A percentile compares a stretch with the other conserved stretches of the same genome.
Conservation (phyloP, 2,329 filamentous ascomycete genomes). For the Aspergillus brunneoviolaceus region DNA sequence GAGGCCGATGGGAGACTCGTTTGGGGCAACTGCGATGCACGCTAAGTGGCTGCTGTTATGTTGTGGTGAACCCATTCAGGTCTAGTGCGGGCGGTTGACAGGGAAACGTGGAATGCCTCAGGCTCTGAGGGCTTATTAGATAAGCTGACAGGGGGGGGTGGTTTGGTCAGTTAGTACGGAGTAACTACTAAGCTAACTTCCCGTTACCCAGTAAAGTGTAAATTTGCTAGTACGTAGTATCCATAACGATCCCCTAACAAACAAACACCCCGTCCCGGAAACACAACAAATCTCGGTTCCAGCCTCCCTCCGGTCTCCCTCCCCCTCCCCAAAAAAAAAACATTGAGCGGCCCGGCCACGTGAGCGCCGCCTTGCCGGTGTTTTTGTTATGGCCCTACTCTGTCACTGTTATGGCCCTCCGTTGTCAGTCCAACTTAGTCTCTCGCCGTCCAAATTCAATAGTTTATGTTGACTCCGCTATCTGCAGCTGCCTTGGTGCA, state of each 20-base stretch:
- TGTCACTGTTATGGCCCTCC: background rate
- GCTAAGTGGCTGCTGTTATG: slow-evolving; percentile 39
- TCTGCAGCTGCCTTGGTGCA: background rate
- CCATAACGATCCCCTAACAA: slow-evolving; percentile 3
- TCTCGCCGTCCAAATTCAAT: background rate
- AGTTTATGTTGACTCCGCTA: background rate
- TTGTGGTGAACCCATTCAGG: slow-evolving; percentile 34
- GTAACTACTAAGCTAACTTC: too few species aligned
- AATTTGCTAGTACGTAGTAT: too few species aligned
- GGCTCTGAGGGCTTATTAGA: slow-evolving; percentile 1
- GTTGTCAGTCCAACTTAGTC: slow-evolving; percentile 6
- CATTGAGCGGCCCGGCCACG: background rate
- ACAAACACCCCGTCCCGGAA: background rate
- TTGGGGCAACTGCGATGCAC: slow-evolving; percentile 38
- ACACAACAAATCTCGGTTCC: background rate
- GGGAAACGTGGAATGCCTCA: slow-evolving; percentile 38
- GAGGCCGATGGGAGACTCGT: slow-evolving; percentile 29
- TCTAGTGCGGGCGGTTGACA: slow-evolving; percentile 39
- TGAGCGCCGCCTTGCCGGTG: background rate
- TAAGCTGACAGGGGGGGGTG: background rate
- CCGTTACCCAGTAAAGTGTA: slow-evolving; percentile 2
- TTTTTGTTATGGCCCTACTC: slow-evolving; percentile 1
- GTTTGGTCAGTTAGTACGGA: too few species aligned
- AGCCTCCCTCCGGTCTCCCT: too few species aligned
- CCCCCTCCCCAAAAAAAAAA: background rate